Conservation (phyloP, 371 early-diverging fungal genomes). For the Mortierella sp. region DNA sequence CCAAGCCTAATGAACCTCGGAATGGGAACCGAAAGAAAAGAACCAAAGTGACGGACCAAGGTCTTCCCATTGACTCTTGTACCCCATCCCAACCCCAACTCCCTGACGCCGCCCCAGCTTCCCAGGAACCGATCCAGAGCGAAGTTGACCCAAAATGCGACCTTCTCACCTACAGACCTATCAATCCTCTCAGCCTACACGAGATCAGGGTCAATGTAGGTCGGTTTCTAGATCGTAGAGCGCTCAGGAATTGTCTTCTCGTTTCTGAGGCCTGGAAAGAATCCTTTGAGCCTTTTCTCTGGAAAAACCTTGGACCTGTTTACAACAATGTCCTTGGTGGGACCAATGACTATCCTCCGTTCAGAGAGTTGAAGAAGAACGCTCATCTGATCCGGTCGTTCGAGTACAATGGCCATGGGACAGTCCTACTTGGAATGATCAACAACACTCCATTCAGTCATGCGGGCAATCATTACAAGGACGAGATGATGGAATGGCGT, state of each 20-base stretch:
- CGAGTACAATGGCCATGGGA: slow-evolving; percentile 42
- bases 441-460: neutral
- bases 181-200: slow-evolving; percentile 30
- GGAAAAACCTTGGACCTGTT: slow-evolving; percentile 31
- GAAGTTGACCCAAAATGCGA: too few species aligned
- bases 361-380: slow-evolving; percentile 21
- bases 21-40: too few species aligned
- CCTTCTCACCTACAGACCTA: slow-evolving; percentile 9
- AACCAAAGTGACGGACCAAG: too few species aligned
- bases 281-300: slow-evolving; percentile 26
- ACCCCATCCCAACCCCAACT: too few species aligned
- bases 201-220: slow-evolving; percentile 43
- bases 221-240: slow-evolving; percentile 15
- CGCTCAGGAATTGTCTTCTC: slow-evolving; percentile 25
- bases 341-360: slow-evolving; percentile 20
- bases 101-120: too few species aligned
- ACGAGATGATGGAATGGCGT: slow-evolving; percentile 13
- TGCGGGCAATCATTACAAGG: slow-evolving; percentile 2
- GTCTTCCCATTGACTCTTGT: too few species aligned
- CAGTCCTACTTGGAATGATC: slow-evolving; percentile 28
- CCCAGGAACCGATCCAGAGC: too few species aligned
- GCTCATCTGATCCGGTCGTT: slow-evolving; percentile 33
- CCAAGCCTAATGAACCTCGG: too few species aligned
- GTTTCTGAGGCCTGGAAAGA: slow-evolving; percentile 36
- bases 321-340: slow-evolving; percentile 32